Evolutionary conservation across 305 asterid genomes (phyloP).

Genomic region (Solanum hybrid): DNA sequence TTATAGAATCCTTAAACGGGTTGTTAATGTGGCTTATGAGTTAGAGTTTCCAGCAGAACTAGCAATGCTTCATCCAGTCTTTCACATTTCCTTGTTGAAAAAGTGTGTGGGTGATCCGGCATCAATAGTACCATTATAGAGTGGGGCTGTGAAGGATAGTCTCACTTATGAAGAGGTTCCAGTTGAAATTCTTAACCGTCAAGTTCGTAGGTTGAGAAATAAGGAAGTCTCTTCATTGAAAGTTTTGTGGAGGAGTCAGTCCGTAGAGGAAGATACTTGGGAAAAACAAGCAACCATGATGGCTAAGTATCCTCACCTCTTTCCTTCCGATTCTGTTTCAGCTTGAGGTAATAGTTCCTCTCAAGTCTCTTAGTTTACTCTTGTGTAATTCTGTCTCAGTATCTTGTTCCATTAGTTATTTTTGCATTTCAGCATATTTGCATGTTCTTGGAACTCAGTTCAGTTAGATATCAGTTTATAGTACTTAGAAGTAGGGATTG

Average conservation of each 20-base stretch:
- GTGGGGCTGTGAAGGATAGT: neutral
- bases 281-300: neutral
- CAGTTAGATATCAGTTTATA: neutral
- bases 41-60: neutral
- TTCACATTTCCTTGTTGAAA: neutral
- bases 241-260: neutral
- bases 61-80: neutral
- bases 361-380: neutral
- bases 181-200: neutral
- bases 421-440: neutral
- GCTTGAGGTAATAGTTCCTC: neutral
- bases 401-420: neutral
- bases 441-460: neutral
- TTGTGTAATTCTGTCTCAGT: neutral
- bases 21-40: neutral
- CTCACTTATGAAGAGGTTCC: neutral
- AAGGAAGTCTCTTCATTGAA: neutral
- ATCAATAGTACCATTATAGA: neutral
- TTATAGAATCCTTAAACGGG: neutral
- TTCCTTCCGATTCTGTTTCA: neutral
- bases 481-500: neutral
- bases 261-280: neutral
- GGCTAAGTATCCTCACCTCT: neutral
- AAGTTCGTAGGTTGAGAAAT: neutral
- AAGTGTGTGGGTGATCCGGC: neutral